These are phyloP conservation scores for Pythium brassicae DNA, from an alignment of 352 stramenopile species.

Conservation along the genomic window DNA sequence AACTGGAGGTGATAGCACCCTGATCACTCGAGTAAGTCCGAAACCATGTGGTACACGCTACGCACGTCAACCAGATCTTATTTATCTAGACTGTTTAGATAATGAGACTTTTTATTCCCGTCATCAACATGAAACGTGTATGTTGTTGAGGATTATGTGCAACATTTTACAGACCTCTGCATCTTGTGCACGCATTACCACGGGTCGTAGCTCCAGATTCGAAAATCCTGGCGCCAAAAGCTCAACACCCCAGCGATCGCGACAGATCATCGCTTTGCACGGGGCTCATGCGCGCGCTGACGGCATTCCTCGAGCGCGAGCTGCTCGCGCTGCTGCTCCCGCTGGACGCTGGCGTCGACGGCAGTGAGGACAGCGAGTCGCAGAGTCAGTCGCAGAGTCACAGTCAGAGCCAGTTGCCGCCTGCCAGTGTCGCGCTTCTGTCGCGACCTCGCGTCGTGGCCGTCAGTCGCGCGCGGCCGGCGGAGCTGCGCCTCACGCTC, in stretches of 20 bases:
- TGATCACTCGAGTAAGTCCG: background rate
- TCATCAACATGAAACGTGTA: too few relatives aligned
- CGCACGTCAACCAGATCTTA: too few relatives aligned
- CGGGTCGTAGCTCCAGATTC: background rate
- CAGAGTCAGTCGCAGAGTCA: slow-evolving; percentile 19
- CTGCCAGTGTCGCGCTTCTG: slow-evolving; percentile 4
- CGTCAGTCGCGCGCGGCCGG: slow-evolving; percentile 37
- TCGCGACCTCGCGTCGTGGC: slow-evolving; percentile 41
- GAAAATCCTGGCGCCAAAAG: background rate
- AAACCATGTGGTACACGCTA: background rate
- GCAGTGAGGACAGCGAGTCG: slow-evolving; percentile 61
- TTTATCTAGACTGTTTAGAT: too few relatives aligned
- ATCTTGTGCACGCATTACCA: background rate
- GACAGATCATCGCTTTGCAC: background rate
- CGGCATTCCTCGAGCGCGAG: slow-evolving; percentile 54
- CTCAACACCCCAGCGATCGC: background rate
- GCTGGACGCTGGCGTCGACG: slow-evolving; percentile 18
- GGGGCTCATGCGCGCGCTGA: slow-evolving; percentile 23
- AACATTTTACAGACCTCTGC: too few relatives aligned
- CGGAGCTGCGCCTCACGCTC: slow-evolving; percentile 35
- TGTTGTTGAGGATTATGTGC: too few relatives aligned
- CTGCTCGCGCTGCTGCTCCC: slow-evolving; percentile 53
- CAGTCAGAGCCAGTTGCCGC: slow-evolving; percentile 11
- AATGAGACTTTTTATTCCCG: too few relatives aligned
- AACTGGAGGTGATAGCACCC: background rate